Evolutionary conservation across 1,139 yeast genomes (phyloP), one percentile per base, ranked within the genome.

Genomic region (Candida tetrigidarum): DNA sequence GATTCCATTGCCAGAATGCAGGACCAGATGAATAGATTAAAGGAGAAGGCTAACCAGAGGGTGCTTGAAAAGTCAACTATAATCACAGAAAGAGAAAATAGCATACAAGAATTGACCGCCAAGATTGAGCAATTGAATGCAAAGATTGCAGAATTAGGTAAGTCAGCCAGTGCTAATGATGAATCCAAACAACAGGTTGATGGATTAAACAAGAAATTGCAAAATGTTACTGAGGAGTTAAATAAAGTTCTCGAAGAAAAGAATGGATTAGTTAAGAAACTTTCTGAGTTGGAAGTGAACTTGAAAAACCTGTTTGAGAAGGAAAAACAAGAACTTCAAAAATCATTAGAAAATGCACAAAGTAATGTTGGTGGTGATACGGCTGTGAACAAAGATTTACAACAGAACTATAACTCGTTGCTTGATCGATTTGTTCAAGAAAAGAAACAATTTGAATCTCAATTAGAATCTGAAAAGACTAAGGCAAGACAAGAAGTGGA

Each of bases 401-500:
- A 58, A 39, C 30, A 38, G 37, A 58, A 56, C 29, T 49, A 49
- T 19, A 52, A 53, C 5, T 57, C 58, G 15, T 54, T 66, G 25
- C 58, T 61, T 41, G 47, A 53, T 16, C 41, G 58, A 11, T 48
- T 63, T 14, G 56, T 58, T 16, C 45, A 49, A 9, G 52, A 52
- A 5, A 62, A 58, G 39, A 45, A 49, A 1, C 52, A 47, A 16
- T 66, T 69, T 43, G 60, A 60, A 20, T 48, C 55, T 23, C 64
- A 63, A 44, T 54, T 74, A 43, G 67, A 64, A 19, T 59, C 58
- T 9, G 76, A 69, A 41, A 63, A 64, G 51, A 58, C 52, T 12
- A 61, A 60, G 26, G 61, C 64, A 7, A 64, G 62, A 45, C 55
- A 60, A 44, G 66, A 66, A 42, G 66, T 69, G 23, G 74, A 71